Base-by-base conservation (phyloP, 805 yeast genomes). In the Starmerella tilneyi region DNA sequence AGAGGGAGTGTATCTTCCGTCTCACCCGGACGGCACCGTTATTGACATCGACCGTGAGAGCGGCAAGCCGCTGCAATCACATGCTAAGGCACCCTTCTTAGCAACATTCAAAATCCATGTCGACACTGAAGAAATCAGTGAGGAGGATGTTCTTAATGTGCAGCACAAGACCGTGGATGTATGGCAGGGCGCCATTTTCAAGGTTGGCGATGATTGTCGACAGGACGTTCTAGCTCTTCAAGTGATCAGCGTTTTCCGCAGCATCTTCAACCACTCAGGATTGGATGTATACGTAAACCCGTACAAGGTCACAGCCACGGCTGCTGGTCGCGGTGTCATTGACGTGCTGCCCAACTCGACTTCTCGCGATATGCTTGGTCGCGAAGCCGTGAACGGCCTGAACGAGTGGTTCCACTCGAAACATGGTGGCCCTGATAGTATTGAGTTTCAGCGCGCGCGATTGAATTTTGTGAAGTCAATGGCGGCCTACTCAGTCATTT, bases 271-370 rank as follows among this genome's bases (percentile, higher is more conserved):
- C 50, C 74, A 76, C 52, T 78, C 83, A 11, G 97, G 97, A 1
- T 69, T 92, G 50, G 97, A 92, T 62, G 74, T 89, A 34, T 92
- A 72, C 63, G 94, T 92, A 21, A 94, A 76, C 66, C 98, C 99
- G 1, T 75, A 92, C 64, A 69, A 96, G 53, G 98, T 92, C 21
- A 88, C 96, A 0, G 98, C 99, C 1, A 92, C 99, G 9, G 96
- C 95, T 2, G 97, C 98, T 1, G 98, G 99, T 0, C 88, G 97
- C 68, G 99, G 99, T 64, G 94, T 92, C 35, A 92, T 92, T 67
- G 99, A 94, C 62, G 98, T 94, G 26, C 72, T 92, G 53, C 98
- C 98, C 27, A 84, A 89, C 60, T 81, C 96, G 5, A 80, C 85
- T 22, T 85, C 96, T 34, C 78, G 99, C 66, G 99, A 92, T 65